Evolutionary conservation across 352 stramenopile genomes (phyloP).

Genomic region (Peronospora farinosa): DNA sequence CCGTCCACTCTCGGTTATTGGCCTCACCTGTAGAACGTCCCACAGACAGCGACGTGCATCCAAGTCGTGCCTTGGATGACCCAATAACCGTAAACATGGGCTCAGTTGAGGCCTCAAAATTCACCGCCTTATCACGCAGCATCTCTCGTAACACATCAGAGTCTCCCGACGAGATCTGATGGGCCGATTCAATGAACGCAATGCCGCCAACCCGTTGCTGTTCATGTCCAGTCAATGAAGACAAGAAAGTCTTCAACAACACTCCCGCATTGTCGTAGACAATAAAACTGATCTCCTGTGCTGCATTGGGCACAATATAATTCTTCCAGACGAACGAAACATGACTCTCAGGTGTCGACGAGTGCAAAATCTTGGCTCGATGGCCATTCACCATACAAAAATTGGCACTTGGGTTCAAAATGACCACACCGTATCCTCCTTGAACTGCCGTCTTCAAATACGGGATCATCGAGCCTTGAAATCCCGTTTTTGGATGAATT

Average conservation of each 20-base stretch:
- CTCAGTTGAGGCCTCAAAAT: conserved; percentile 77
- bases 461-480: conserved; percentile 83
- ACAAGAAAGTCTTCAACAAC: conserved; percentile 68
- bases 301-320: conserved; percentile 74
- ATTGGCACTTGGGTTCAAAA: conserved; percentile 83
- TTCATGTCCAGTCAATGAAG: conserved; percentile 48
- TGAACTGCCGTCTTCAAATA: conserved; percentile 84
- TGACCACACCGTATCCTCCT: conserved; percentile 72
- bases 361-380: conserved; percentile 78
- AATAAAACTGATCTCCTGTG: conserved; percentile 83
- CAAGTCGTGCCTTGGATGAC: conserved; percentile 61
- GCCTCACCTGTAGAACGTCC: conserved; percentile 59
- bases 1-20: conserved; percentile 74
- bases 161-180: conserved; percentile 61
- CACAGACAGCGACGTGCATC: conserved; percentile 73
- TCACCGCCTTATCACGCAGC: conserved; percentile 63
- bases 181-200: conserved; percentile 79
- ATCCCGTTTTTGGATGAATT: conserved; percentile 74
- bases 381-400: conserved; percentile 73
- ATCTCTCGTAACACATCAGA: conserved; percentile 46
- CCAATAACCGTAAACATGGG: conserved; percentile 82
- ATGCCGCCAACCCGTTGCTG: conserved; percentile 64
- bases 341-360: conserved; percentile 65
- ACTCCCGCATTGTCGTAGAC: conserved; percentile 63
- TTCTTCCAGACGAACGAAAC: conserved; percentile 84